Evolutionary conservation across 2,329 filamentous ascomycete genomes (phyloP).

Genomic region (Diaporthe amygdali): DNA sequence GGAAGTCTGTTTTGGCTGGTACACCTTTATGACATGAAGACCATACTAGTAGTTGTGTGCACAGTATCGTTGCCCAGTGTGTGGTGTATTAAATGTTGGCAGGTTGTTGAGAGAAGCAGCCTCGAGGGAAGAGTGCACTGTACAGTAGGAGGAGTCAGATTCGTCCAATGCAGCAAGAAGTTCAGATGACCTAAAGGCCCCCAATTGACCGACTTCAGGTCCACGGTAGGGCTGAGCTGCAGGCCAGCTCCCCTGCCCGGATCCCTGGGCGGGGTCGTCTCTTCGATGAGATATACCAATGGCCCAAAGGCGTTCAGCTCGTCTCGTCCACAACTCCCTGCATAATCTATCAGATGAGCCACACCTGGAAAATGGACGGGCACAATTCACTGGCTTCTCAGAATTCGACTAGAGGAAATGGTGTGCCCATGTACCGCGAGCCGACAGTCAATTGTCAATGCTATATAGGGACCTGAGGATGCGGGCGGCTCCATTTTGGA

Average conservation of each 20-base stretch:
- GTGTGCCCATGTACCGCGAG: not conserved
- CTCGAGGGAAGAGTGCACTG: not conserved
- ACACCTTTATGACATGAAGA: not conserved
- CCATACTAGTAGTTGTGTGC: not conserved
- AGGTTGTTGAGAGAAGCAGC: not conserved
- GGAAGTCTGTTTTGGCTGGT: not conserved
- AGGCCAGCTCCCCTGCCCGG: not conserved
- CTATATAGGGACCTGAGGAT: not conserved
- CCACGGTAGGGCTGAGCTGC: conserved; percentile 20
- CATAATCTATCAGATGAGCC: not conserved
- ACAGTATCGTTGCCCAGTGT: not conserved
- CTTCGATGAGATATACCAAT: not conserved
- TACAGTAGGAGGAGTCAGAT: not conserved
- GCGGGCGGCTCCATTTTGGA: not conserved
- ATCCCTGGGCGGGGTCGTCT: not conserved
- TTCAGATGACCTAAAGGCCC: conserved; percentile 14
- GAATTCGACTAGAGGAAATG: not conserved
- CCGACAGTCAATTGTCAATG: not conserved
- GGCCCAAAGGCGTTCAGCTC: not conserved
- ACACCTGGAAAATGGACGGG: not conserved
- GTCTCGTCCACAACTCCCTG: not conserved
- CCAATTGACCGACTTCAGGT: not conserved
- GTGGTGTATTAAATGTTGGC: not conserved
- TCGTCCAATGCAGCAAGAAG: not conserved
- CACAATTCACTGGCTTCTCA: not conserved